A percentile compares a stretch with the other conserved stretches of the same genome.
Conservation (phyloP, 805 yeast genomes). For the Lachancea nothofagi region DNA sequence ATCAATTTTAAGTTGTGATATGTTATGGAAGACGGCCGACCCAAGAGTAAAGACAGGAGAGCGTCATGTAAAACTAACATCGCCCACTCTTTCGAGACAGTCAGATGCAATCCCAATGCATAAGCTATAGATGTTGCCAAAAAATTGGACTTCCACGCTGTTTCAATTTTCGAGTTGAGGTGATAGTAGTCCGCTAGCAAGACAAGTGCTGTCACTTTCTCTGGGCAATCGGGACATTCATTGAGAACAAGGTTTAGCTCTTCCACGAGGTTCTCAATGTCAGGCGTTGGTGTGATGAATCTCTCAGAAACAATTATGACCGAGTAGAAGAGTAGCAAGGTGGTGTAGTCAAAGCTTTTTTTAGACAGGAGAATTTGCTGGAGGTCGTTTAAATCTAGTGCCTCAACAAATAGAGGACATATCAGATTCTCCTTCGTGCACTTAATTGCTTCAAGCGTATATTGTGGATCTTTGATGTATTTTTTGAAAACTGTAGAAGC, state of each 20-base stretch:
- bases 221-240: constrained; percentile 13
- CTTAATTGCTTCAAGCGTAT: constrained; percentile 4
- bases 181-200: constrained; percentile 15
- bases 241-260: constrained; percentile 10
- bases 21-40: constrained; percentile 14
- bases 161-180: constrained; percentile 12
- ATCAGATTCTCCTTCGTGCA: constrained; percentile 7
- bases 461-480: constrained; percentile 9
- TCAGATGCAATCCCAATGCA: constrained; percentile 13
- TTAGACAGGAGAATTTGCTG: constrained; percentile 7
- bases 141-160: constrained; percentile 14
- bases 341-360: constrained; percentile 6
- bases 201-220: constrained; percentile 12
- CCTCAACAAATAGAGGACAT: constrained; percentile 9
- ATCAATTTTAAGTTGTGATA: constrained; percentile 7
- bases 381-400: constrained; percentile 8
- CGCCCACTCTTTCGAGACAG: constrained; percentile 13
- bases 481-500: constrained; percentile 10
- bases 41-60: constrained; percentile 12
- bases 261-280: constrained; percentile 6
- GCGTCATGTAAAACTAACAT: constrained; percentile 15
- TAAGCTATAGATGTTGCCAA: constrained; percentile 14
- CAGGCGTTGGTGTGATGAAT: constrained; percentile 8
- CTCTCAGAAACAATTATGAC: constrained; percentile 12
- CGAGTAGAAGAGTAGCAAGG: constrained; percentile 9